A percentile compares a stretch with the other conserved stretches of the same genome.
phyloP scores from a whole-genome alignment of 2,329 filamentous ascomycete species.

The Colletotrichum truncatum region DNA sequence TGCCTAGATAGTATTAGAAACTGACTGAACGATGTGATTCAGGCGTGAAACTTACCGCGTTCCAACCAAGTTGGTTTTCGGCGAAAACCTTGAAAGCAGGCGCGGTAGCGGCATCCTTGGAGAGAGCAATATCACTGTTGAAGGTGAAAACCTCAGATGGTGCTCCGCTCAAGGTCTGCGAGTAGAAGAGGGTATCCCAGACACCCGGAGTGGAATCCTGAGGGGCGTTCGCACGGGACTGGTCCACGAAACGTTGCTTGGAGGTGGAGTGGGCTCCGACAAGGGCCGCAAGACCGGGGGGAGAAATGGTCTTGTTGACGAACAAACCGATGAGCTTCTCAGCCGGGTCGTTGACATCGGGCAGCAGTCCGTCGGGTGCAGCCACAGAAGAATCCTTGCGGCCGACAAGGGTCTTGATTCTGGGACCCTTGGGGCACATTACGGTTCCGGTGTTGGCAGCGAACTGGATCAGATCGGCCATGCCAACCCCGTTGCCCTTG shows the following conservation, averaged over 20 bases:
- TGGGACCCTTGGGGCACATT: constrained; percentile 55
- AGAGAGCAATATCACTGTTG: constrained; percentile 49
- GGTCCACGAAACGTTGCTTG: constrained; percentile 55
- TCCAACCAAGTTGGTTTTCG: constrained; percentile 47
- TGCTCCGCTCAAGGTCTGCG: constrained; percentile 43
- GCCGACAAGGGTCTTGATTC: constrained; percentile 60
- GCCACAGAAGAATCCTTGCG: constrained; percentile 53
- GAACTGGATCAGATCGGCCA: constrained; percentile 65
- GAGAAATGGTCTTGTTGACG: constrained; percentile 60
- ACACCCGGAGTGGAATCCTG: constrained; percentile 62
- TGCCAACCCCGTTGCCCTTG: constrained; percentile 49
- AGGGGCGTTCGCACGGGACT: constrained; percentile 49
- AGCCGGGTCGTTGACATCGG: constrained; percentile 50
- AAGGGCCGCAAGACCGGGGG: constrained; percentile 60
- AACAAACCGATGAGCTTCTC: constrained; percentile 58
- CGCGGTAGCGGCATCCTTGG: constrained; percentile 45
- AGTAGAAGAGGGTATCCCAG: constrained; percentile 63
- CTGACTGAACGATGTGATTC: rapidly evolving
- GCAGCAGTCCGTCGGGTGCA: constrained; percentile 52
- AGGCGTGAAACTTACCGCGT: constrained; percentile 43
- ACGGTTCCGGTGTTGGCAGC: constrained; percentile 59
- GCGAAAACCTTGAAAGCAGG: constrained; percentile 50
- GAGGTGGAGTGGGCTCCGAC: constrained; percentile 63
- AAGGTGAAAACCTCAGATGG: constrained; percentile 51
- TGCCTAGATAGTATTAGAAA: constrained; percentile 42